Evolutionary conservation across 768 basidiomycete genomes (phyloP).

Genomic region (Podaxis rugospora): DNA sequence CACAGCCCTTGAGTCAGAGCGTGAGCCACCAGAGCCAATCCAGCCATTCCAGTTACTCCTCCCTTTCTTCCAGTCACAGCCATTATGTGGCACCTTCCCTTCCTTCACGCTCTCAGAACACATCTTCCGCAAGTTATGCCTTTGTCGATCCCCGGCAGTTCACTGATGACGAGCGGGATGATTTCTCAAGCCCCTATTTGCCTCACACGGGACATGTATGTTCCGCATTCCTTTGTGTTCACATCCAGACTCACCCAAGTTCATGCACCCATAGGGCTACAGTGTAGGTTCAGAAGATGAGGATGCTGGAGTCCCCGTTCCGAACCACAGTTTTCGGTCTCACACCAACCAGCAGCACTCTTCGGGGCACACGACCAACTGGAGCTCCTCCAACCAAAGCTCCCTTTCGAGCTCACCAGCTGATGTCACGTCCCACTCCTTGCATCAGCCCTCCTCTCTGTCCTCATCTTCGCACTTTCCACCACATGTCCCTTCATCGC

Average conservation of each 20-base stretch:
- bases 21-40: conserved; percentile 16
- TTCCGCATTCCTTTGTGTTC: background rate
- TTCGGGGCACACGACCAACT: background rate
- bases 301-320: conserved; percentile 10
- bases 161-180: conserved; percentile 7
- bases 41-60: conserved; percentile 12
- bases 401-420: conserved; percentile 9
- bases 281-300: conserved; percentile 9
- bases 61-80: conserved; percentile 12
- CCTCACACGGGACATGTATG: background rate
- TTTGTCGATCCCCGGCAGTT: conserved; percentile 34
- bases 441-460: conserved; percentile 3
- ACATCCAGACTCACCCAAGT: background rate
- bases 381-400: conserved; percentile 2
- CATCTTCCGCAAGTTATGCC: conserved; percentile 33
- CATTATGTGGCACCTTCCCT: conserved; percentile 27
- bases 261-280: background rate
- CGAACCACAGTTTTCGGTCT: background rate
- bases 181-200: background rate
- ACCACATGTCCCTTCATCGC: background rate
- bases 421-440: background rate
- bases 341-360: background rate
- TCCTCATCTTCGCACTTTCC: conserved; percentile 5
- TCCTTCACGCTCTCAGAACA: conserved; percentile 29
- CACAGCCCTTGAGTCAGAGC: conserved; percentile 14